These are phyloP conservation scores for Phascolomyces articulosus DNA, from an alignment of 371 early-diverging fungal genomes.

Conservation along the genomic window DNA sequence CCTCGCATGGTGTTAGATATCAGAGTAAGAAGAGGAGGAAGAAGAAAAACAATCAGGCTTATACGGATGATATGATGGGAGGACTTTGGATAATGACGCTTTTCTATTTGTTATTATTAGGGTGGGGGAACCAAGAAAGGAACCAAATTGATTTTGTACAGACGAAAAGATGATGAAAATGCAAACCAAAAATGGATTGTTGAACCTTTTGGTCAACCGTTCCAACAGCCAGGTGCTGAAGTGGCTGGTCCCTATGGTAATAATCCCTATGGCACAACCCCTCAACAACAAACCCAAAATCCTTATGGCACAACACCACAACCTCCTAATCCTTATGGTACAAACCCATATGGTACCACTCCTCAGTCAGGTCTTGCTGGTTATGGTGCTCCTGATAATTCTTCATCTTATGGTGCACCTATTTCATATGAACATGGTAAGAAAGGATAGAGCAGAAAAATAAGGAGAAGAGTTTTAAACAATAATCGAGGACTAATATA, in stretches of 20 bases:
- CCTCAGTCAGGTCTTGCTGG: constrained; percentile 23
- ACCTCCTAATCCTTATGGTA: neutral
- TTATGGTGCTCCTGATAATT: constrained; percentile 30
- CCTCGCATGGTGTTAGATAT: constrained; percentile 41
- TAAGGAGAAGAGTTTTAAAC: too few relatives aligned
- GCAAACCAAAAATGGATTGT: constrained; percentile 46
- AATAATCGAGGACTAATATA: neutral
- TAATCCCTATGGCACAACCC: constrained; percentile 12
- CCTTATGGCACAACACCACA: constrained; percentile 1
- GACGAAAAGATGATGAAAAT: constrained; percentile 39
- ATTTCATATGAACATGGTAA: constrained; percentile 26
- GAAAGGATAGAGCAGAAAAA: too few relatives aligned
- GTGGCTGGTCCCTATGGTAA: neutral
- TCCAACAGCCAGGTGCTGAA: neutral
- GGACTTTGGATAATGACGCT: too few relatives aligned
- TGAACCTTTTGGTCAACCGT: constrained; percentile 24
- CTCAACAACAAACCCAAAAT: constrained; percentile 3
- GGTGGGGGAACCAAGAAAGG: constrained; percentile 40
- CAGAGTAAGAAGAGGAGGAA: constrained; percentile 17
- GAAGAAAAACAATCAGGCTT: too few relatives aligned
- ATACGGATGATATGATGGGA: too few relatives aligned
- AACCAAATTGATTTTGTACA: constrained; percentile 38
- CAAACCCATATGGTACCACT: constrained; percentile 10
- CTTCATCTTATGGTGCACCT: constrained; percentile 13
- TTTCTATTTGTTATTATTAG: too few relatives aligned